A percentile compares a stretch with the other conserved stretches of the same genome.
Evolutionary conservation across 176 grass and related monocot genomes (phyloP).

Genomic region (Bromus sterilis): DNA sequence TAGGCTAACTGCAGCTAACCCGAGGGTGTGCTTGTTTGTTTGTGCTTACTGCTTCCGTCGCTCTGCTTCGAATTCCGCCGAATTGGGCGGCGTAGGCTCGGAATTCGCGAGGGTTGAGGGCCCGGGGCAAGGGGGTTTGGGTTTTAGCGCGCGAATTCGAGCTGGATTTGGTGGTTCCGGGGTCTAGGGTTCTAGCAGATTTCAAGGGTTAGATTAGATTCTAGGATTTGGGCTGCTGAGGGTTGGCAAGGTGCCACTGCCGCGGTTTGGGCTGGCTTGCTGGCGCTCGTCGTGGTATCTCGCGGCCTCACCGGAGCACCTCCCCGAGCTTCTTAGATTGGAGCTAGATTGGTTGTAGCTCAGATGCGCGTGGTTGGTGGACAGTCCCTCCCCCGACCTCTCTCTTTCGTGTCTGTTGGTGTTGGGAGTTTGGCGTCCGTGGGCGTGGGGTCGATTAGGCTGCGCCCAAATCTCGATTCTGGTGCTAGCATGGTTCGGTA

Average conservation of each 20-base stretch:
- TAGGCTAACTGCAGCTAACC: too few relatives aligned
- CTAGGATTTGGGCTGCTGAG: conserved; percentile 13
- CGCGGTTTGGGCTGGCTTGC: not conserved
- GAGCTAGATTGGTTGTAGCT: not conserved
- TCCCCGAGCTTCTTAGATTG: not conserved
- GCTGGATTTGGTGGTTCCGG: not conserved
- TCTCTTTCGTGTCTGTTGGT: not conserved
- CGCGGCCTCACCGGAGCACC: not conserved
- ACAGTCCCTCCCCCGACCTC: not conserved
- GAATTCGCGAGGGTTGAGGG: not conserved
- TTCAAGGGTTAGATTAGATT: not conserved
- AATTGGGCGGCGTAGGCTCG: not conserved
- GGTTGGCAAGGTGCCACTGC: not conserved
- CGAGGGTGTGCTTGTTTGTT: too few relatives aligned
- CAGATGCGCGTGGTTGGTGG: not conserved
- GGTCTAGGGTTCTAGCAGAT: not conserved
- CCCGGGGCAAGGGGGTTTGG: not conserved
- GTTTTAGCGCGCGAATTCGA: not conserved
- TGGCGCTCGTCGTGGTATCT: not conserved
- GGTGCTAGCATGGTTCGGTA: not conserved
- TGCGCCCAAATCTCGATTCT: not conserved
- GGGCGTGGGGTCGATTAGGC: not conserved
- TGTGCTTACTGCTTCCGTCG: not conserved
- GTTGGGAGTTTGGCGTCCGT: not conserved
- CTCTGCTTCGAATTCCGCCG: not conserved